A percentile compares a stretch with the other conserved stretches of the same genome.
Evolutionary conservation across 2,329 filamentous ascomycete species (phyloP).

Genomic region (Verticillium nubilum): DNA sequence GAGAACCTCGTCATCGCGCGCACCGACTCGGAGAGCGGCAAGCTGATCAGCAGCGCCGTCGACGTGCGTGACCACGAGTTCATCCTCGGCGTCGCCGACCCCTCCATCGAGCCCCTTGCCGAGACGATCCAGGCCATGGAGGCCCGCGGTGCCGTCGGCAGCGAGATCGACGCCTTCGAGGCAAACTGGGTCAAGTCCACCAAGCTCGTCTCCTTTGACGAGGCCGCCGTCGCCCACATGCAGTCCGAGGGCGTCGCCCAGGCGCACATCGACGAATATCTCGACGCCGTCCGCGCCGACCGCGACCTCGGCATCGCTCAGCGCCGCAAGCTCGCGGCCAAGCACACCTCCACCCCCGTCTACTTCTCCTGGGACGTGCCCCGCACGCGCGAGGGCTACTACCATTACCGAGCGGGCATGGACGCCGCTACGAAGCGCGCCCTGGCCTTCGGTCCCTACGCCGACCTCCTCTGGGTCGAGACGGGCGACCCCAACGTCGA

Average conservation of each 20-base stretch:
- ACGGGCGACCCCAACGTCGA: slow-evolving; percentile 82
- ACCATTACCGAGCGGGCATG: slow-evolving; percentile 84
- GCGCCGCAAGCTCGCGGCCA: slow-evolving; percentile 66
- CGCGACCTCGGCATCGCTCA: slow-evolving; percentile 72
- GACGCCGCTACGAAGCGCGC: slow-evolving; percentile 86
- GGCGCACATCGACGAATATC: slow-evolving; percentile 63
- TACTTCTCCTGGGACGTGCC: slow-evolving; percentile 90
- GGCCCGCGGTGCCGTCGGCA: slow-evolving; percentile 64
- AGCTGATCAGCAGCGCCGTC: slow-evolving; percentile 81
- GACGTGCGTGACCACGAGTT: slow-evolving; percentile 96
- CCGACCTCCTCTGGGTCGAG: slow-evolving; percentile 95
- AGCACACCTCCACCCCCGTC: slow-evolving; percentile 55
- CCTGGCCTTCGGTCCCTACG: slow-evolving; percentile 84
- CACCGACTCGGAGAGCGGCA: slow-evolving; percentile 92
- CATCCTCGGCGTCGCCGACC: slow-evolving; percentile 79
- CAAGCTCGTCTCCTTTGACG: slow-evolving; percentile 84
- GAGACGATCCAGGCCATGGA: slow-evolving; percentile 93
- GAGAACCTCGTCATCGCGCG: slow-evolving; percentile 94
- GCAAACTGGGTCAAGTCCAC: slow-evolving; percentile 83
- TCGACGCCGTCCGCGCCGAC: slow-evolving; percentile 54
- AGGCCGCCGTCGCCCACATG: slow-evolving; percentile 77
- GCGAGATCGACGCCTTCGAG: slow-evolving; percentile 83
- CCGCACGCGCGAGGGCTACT: slow-evolving; percentile 88
- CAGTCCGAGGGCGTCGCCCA: slow-evolving; percentile 57
- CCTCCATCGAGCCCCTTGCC: slow-evolving; percentile 70